A percentile compares a stretch with the other conserved stretches of the same genome.
These are phyloP conservation scores for Artemisia argyi DNA, from an alignment of 129 eudicot species.

Conservation along the genomic window DNA sequence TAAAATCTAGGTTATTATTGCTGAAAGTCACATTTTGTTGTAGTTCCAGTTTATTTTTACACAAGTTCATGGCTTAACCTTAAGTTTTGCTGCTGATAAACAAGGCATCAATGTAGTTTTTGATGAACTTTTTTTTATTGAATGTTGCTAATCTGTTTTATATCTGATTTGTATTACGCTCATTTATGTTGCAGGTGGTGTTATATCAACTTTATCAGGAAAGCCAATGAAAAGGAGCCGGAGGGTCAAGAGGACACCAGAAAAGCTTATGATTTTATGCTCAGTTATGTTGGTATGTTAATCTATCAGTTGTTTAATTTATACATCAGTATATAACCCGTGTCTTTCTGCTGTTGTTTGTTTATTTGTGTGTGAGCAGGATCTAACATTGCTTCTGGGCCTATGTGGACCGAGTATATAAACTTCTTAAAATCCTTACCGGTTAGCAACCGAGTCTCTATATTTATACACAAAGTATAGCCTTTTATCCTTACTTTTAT, in stretches of 20 bases:
- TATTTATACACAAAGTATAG: background rate
- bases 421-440: slow-evolving; percentile 78
- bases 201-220: slow-evolving; percentile 88
- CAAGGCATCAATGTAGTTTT: background rate
- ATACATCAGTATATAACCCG: background rate
- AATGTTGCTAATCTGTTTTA: slow-evolving; percentile 4
- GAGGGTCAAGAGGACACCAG: slow-evolving; percentile 96
- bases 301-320: slow-evolving; percentile 3
- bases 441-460: slow-evolving; percentile 38
- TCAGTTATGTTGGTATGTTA: slow-evolving; percentile 75
- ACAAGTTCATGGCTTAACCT: slow-evolving; percentile 1
- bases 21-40: too few relatives aligned
- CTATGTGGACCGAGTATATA: slow-evolving; percentile 95
- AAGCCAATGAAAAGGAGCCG: slow-evolving; percentile 84
- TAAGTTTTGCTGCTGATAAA: slow-evolving; percentile 1
- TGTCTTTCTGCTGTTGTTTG: background rate
- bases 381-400: slow-evolving; percentile 88
- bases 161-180: background rate
- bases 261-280: slow-evolving; percentile 95
- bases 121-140: slow-evolving; percentile 10
- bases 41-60: background rate
- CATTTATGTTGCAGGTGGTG: slow-evolving; percentile 70
- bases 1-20: too few relatives aligned
- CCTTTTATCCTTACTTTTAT: slow-evolving; percentile 5
- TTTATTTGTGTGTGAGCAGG: slow-evolving; percentile 43